Base-by-base conservation (phyloP, 2,329 filamentous ascomycete genomes). In the Xylaria sp. region DNA sequence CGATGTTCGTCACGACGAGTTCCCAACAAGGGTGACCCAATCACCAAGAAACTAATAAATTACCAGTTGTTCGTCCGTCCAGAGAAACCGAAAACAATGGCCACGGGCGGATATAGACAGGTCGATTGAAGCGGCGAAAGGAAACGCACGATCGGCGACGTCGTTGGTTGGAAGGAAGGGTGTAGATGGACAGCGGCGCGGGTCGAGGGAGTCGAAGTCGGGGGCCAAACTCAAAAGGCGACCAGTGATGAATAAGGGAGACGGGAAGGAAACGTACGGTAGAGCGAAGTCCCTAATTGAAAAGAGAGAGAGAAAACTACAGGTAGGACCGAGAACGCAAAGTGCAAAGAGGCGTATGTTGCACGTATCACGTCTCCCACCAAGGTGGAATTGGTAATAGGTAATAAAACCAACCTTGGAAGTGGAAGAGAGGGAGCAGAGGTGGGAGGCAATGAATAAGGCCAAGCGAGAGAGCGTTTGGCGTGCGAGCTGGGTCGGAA, bases 391-490 rank as follows among this genome's bases (percentile, higher is more conserved):
- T 56, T 47, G 56, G 54, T 21, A 57, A 50, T 49, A 53, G 52
- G 50, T 52, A 61, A 42, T 50, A 42, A 51, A n/a, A 45, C 47
- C 45, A 49, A 31, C 5, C 28, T 31, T 31, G 28, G 28, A 31
- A 42, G 37, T 55, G 33, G 49, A 40, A 52, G 54, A 49, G 61
- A 58, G 53, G 50, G 57, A 64, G 57, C 55, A 54, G 58, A 58
- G 56, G 55, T 61, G 65, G 60, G 57, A 57, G 60, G 58, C 59
- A 52, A 53, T 51, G 58, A 64, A 65, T 63, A 65, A 67, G 65
- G 63, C 65, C 65, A 60, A 65, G 55, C 50, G 55, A 35, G 50
- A 55, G 47, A 5, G 28, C 4, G 28, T 31, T 38, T 28, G 35
- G 19, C 17, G 23, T 55, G 46, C 37, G 54, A 56, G 61, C 57